Base-by-base conservation (phyloP, 331 rosid species). In the Acacia pycnantha region DNA sequence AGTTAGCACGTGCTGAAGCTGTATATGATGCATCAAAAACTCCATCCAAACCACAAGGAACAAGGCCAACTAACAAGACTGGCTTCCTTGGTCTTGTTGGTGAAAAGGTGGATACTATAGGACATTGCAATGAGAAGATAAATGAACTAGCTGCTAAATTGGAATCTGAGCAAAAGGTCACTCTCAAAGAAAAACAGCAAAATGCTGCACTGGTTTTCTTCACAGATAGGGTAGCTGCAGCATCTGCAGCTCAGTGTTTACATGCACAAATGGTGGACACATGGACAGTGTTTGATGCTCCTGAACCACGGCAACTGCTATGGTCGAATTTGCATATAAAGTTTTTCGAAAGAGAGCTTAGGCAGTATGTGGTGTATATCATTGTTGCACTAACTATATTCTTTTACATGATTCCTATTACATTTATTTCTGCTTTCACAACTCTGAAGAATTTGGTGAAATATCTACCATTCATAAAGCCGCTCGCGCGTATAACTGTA, bases 131-230 rank as follows among this genome's bases (percentile, higher is more conserved):
- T 61, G 84, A 82, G 77, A 90, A 94, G 88, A 86, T 92, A 75
- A 86, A 81, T 24, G 95, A 89, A 77, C 62, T 85, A 27, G 64
- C 81, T 41, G 82, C 88, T 33, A 92, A 91, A 86, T 83, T 90
- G 85, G 99, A 93, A 84, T 27, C 90, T 18, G 98, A 96, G 83
- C 98, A 90, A 70, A 96, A 96, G 80, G 73, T 33, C 73, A 96
- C 99, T 61, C 95, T 94, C 44, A 88, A 92, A 81, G 98, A 94
- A 77, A 96, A 94, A 89, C 99, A 96, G 84, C 88, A 83, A 82
- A 44, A 78, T 81, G 94, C 98, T 40, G 99, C 98, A 79, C 1
- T 94, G 33, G 84, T 94, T 18, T 92, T 96, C 82, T 94, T 96
- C 92, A 89, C 86, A 4, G 91, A 26, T 84, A 86, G 95, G 83